Base-by-base conservation (phyloP, 2,329 filamentous ascomycete genomes). In the Colletotrichum melonis region DNA sequence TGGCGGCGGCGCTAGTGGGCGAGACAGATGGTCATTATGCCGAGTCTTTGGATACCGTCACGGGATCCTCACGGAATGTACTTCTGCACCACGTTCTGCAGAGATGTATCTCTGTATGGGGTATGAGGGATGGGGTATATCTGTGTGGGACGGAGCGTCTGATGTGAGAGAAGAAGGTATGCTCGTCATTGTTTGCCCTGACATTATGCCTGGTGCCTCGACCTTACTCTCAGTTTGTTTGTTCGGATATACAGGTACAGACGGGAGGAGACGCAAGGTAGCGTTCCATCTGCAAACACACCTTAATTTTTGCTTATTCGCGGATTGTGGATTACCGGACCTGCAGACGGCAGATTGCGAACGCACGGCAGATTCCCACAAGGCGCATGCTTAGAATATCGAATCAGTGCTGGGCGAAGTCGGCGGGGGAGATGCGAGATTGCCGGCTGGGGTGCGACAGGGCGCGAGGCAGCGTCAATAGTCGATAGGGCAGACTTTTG, bases 371-470 rank as follows among this genome's bases (percentile, higher is more conserved):
- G 24, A 19, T 57, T 14, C 32, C 30, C 9, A 26, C 9, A n/a
- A 19, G 16, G 16, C 26, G 16, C 9, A n/a, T 59, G n/a, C 46
- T 16, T 9, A 26, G 26, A 42, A 64, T 54, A 42, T 63, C 42
- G 24, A 28, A n/a, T 69, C 22, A 26, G 52, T 14, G 2, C 35
- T 62, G 16, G 38, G 19, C 22, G 26, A 46, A 42, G 9, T 35
- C 19, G 49, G 58, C 52, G 67, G 67, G 67, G 67, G 67, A 14
- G 57, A 63, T 68, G 58, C 66, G 66, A 68, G 57, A 56, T 63
- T 62, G 26, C 57, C 55, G 26, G 52, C 24, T 26, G 19, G 60
- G 55, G 64, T 35, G 38, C n/a, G 2, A 19, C 2, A 5, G 28
- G 28, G 28, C 2, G 28, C 28, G 28, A 30, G 28, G 28, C 28